Evolutionary conservation across 768 basidiomycete genomes (phyloP), one percentile per base, ranked within the genome.

Genomic region (Tubosaeta sp.): DNA sequence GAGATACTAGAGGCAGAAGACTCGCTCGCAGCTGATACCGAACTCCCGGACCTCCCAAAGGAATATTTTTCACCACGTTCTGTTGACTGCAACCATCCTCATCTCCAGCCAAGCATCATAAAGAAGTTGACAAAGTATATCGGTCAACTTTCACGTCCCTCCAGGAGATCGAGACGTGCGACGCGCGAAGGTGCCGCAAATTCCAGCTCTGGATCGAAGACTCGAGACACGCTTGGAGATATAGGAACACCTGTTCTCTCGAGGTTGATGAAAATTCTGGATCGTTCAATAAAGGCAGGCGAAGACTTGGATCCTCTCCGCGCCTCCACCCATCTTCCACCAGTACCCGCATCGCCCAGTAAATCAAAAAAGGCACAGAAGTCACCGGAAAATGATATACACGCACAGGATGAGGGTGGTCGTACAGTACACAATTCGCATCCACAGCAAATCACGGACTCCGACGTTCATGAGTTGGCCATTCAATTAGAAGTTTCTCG

Each of bases 1-100:
- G 92, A 95, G 48, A 78, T 96, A 14, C 88, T 95, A 49, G 85
- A 88, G 55, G 83, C 87, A 0, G 84, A 90, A 58, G 93, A 94
- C 62, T 65, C 76, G 0, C 71, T 91, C 14, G 77, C 84, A 3
- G 71, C 81, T 0, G 84, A 87, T 44, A 66, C 72, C 2, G 75
- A 77, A 34, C 53, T 71, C n/a, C 53, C 63, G 13, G 75, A 82
- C 45, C 71, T 91, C 12, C 73, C 82, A 4, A 62, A 72, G 25
- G 79, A 84, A 8, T 86, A 75, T 62, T 93, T 83, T 67, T 93
- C 83, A 21, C 71, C 71, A 7, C 69, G 79, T 27, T 87, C 82
- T 0, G 58, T 67, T 21, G 84, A 90, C 51, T 68, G 71, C 44
- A 71, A 81, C 5, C 74, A 75, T 19, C 89, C 90, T 0, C 76